phyloP scores from a whole-genome alignment of 345 rosid genomes.

The Camelina sativa region DNA sequence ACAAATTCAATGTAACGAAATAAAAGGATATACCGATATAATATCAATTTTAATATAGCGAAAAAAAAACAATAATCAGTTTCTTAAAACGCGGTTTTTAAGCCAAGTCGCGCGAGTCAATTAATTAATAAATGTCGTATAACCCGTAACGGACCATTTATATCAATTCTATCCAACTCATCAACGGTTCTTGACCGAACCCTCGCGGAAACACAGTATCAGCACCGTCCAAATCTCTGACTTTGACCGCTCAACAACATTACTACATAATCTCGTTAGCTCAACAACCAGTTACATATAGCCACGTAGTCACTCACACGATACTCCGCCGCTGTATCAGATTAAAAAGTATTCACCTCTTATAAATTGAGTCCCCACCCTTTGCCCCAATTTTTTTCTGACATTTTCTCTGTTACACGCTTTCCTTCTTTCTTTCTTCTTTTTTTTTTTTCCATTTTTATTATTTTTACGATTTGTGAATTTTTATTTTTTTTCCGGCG shows the following conservation, averaged over 20 bases:
- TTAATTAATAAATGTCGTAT: not conserved
- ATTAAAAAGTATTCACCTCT: slow-evolving; percentile 29
- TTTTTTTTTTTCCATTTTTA: not conserved
- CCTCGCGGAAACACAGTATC: slow-evolving; percentile 18
- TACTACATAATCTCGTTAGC: slow-evolving; percentile 17
- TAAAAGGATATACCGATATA: not conserved
- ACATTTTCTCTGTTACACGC: slow-evolving; percentile 32
- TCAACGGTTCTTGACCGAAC: slow-evolving; percentile 41
- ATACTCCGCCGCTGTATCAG: not conserved
- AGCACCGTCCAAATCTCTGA: slow-evolving; percentile 39
- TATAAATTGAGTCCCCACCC: slow-evolving; percentile 46
- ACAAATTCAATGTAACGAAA: not conserved
- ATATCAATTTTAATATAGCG: not conserved
- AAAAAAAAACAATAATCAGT: not conserved
- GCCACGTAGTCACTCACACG: slow-evolving; percentile 26
- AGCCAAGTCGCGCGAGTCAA: slow-evolving; percentile 9
- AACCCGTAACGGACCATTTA: too few relatives aligned
- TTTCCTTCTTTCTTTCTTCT: not conserved
- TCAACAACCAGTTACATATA: not conserved
- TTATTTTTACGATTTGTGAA: slow-evolving; percentile 2
- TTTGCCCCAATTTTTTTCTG: slow-evolving; percentile 25
- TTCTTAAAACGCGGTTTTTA: slow-evolving; percentile 22
- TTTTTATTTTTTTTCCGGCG: slow-evolving; percentile 15
- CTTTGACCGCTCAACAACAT: not conserved
- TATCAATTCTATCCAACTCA: not conserved